A percentile compares a stretch with the other conserved stretches of the same genome.
Conservation (phyloP, 495 filamentous ascomycete species). For the Neurospora discreta region DNA sequence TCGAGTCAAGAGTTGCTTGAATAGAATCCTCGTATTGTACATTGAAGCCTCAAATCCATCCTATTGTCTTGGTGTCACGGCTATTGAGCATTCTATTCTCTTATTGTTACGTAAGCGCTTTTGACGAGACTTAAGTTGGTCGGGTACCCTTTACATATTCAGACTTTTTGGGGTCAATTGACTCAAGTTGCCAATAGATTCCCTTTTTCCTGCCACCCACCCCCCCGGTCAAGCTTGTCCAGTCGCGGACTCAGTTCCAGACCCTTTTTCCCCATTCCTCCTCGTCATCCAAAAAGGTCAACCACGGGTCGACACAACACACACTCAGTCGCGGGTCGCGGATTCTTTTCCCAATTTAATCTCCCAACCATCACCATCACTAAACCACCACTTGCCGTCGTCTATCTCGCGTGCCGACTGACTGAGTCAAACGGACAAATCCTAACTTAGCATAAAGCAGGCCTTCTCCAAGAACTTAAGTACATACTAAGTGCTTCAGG, state of each 20-base stretch:
- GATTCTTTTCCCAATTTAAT: not conserved
- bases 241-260: not conserved
- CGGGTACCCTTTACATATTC: not conserved
- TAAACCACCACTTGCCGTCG: not conserved
- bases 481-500: not conserved
- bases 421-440: not conserved
- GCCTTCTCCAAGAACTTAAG: not conserved
- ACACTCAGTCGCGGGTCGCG: not conserved
- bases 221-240: not conserved
- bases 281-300: not conserved
- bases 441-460: not conserved
- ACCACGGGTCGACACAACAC: not conserved
- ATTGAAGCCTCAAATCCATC: slow-evolving; percentile 20
- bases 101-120: not conserved
- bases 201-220: not conserved
- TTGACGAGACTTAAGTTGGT: not conserved
- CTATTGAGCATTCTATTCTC: not conserved
- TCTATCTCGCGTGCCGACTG: not conserved
- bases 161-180: not conserved
- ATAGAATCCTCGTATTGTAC: slow-evolving; percentile 15
- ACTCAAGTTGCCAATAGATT: not conserved
- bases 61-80: not conserved
- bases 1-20: not conserved
- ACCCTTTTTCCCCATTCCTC: not conserved
- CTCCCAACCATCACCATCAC: not conserved